phyloP scores from a whole-genome alignment of 805 yeast genomes.

The Metschnikowia kunwiensis region DNA sequence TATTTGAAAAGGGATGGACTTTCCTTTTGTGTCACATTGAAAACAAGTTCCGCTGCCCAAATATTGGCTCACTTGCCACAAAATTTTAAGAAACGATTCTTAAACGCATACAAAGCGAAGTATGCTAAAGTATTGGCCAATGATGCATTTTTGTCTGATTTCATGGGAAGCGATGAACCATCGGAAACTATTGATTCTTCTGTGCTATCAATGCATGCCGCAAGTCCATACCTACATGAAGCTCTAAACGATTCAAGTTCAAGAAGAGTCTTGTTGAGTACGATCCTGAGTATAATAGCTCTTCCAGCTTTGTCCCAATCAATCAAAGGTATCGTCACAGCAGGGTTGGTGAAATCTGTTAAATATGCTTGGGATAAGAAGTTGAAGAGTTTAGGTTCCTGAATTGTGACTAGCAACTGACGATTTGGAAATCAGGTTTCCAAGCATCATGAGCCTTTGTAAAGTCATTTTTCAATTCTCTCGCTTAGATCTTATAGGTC shows the following conservation, averaged over 20 bases:
- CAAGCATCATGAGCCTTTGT: too few relatives aligned
- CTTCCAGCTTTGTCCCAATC: slow-evolving; percentile 72
- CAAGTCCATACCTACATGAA: slow-evolving; percentile 2
- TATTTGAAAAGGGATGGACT: background rate
- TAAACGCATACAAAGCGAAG: slow-evolving; percentile 10
- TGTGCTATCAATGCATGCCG: too few relatives aligned
- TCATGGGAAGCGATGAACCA: too few relatives aligned
- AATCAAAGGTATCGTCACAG: slow-evolving; percentile 79
- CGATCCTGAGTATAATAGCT: slow-evolving; percentile 49
- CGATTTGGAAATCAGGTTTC: too few relatives aligned
- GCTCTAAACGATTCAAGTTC: slow-evolving; percentile 19
- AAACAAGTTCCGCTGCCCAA: slow-evolving; percentile 1
- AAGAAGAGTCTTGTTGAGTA: slow-evolving; percentile 26
- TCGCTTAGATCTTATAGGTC: too few relatives aligned
- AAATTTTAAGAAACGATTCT: slow-evolving; percentile 11
- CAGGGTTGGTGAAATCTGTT: slow-evolving; percentile 70
- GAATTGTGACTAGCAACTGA: too few relatives aligned
- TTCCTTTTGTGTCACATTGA: slow-evolving; percentile 1
- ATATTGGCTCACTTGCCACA: slow-evolving; percentile 12
- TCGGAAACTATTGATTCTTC: too few relatives aligned
- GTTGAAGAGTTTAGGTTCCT: slow-evolving; percentile 21
- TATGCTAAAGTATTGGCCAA: slow-evolving; percentile 1
- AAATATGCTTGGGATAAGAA: slow-evolving; percentile 75
- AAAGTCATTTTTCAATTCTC: too few relatives aligned
- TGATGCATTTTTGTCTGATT: slow-evolving; percentile 3